Evolutionary conservation across 257 asterid genomes (phyloP).

Genomic region (Nicotiana undulata): DNA sequence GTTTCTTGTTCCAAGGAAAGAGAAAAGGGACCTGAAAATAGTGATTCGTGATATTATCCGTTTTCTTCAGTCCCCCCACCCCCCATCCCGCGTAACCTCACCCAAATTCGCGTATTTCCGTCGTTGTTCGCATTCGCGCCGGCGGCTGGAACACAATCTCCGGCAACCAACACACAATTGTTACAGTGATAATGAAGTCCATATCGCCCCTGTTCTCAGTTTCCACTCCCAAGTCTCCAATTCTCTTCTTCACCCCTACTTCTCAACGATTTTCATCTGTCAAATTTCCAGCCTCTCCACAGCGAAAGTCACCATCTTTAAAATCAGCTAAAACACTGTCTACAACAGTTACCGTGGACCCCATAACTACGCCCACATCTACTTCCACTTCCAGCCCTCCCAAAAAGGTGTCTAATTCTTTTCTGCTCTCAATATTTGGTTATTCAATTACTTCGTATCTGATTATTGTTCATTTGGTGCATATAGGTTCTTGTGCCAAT

Average conservation of each 20-base stretch:
- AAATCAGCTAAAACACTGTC: constrained; percentile 38
- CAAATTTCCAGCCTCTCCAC: constrained; percentile 3
- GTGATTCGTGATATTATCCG: background rate
- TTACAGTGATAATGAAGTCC: constrained; percentile 5
- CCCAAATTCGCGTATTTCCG: background rate
- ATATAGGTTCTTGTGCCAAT: constrained; percentile 79
- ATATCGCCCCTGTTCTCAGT: background rate
- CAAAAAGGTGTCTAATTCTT: constrained; percentile 45
- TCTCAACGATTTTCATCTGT: background rate
- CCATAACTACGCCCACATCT: constrained; percentile 8
- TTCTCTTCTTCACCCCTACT: background rate
- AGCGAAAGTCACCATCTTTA: constrained; percentile 31
- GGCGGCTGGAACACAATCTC: background rate
- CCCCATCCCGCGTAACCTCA: background rate
- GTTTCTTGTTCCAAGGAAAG: too few relatives aligned
- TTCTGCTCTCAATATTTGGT: background rate
- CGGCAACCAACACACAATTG: background rate
- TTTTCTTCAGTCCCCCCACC: background rate
- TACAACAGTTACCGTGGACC: constrained; percentile 20
- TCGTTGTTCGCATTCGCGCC: background rate
- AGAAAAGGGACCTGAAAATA: background rate
- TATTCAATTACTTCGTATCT: background rate
- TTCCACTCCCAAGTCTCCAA: background rate
- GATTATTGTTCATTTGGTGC: background rate
- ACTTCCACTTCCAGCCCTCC: constrained; percentile 10